Evolutionary conservation across 768 basidiomycete species (phyloP).

Genomic region (Russula vinacea): DNA sequence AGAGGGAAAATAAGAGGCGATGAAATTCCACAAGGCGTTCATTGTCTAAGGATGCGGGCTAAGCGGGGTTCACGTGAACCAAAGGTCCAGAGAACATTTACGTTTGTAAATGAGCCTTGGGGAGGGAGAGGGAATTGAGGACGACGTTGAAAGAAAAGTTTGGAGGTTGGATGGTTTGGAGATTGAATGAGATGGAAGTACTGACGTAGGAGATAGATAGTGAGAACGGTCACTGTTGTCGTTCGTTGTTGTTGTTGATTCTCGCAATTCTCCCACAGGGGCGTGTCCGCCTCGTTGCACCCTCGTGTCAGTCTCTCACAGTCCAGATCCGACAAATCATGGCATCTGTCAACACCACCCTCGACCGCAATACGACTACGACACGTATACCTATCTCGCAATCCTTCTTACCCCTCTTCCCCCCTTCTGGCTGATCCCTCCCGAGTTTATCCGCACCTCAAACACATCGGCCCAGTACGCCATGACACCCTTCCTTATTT

Average conservation of each 20-base stretch:
- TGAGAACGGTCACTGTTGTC: conserved; percentile 2
- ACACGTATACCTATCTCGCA: conserved; percentile 27
- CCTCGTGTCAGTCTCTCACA: conserved; percentile 14
- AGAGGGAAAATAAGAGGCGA: conserved; percentile 27
- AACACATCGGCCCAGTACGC: conserved; percentile 25
- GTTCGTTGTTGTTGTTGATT: conserved; percentile 14
- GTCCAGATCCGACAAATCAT: too few species aligned
- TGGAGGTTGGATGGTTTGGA: not conserved
- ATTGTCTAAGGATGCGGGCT: conserved; percentile 26
- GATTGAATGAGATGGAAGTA: conserved; percentile 6
- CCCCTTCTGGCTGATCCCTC: conserved; percentile 21
- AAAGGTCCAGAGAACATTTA: conserved; percentile 17
- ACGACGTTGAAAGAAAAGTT: not conserved
- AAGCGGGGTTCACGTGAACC: conserved; percentile 26
- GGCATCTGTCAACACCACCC: conserved; percentile 5
- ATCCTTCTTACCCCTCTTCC: conserved; percentile 18
- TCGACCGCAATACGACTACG: conserved; percentile 15
- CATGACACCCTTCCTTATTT: conserved; percentile 1
- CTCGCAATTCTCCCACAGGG: not conserved
- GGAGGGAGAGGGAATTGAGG: not conserved
- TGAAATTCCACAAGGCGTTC: conserved; percentile 29
- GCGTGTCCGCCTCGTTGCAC: conserved; percentile 21
- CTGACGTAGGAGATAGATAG: conserved; percentile 20
- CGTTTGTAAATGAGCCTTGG: conserved; percentile 10
- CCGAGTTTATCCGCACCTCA: conserved; percentile 21